Base-by-base conservation (phyloP, 2,329 filamentous ascomycete genomes). In the Stagonosporopsis chrysanthemi region DNA sequence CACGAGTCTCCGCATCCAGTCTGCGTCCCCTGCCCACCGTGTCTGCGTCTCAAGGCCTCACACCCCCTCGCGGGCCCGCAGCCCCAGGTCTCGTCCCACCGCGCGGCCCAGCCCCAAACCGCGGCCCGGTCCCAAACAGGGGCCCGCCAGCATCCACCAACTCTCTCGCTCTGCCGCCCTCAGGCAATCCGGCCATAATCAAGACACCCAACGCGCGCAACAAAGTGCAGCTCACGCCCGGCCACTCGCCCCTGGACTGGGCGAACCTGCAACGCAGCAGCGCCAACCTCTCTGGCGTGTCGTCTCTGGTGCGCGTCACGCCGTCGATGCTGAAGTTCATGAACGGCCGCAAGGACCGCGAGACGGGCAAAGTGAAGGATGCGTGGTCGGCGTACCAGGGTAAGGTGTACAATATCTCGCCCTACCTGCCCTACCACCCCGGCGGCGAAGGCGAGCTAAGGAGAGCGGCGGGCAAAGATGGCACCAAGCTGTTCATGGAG, bases 241-340 rank as follows among this genome's bases (percentile, higher is more conserved):
- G 95, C 29, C 93, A 94, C 80, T 97, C 92, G 2, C 94, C 95
- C 0, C 87, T 99, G 12, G 95, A 99, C 83, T 99, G 95, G 95
- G 95, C 95, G 12, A 87, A 89, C 6, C 84, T 97, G 1, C 88
- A 92, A 61, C 85, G 92, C 24, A 88, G 90, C n/a, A 86, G 86
- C 36, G 68, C 69, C 47, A 81, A 81, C 52, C 67, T 82, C 1
- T 75, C 79, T 8, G 80, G 80, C 17, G 80, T 87, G 0, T 70
- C 78, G 63, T 90, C 59, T 67, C 84, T 63, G 63, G 79, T 91
- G 39, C 87, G 90, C 42, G 92, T 99, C 33, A 91, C 93, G 6
- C 93, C 94, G 1, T 88, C 88, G 5, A 86, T 91, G 83, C 83
- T 99, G 12, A 89, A 88, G 73, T 78, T 81, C 36, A 88, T 92